Base-by-base conservation (phyloP, 2,329 filamentous ascomycete genomes). In the Monascus ruber region DNA sequence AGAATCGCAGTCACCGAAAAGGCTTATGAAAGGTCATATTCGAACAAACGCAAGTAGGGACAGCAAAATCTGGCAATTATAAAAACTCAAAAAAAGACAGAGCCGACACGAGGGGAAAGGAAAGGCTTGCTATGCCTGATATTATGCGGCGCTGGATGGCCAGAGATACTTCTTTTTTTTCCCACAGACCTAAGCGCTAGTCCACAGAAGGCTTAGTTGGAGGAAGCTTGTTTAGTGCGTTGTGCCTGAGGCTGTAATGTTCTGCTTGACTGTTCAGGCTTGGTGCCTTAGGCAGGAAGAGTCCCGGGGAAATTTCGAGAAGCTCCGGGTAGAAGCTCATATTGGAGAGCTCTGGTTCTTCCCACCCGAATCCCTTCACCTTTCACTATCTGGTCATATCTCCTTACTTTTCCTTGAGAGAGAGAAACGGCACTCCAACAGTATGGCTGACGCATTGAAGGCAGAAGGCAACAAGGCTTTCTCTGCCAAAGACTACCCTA, bases 381-480 rank as follows among this genome's bases (percentile, higher is more conserved):
- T 39, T 33, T 41, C n/a, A 41, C 24, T 26, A 11, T 6, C 10
- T 29, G 28, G 6, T 10, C 28, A 29, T 29, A 6, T 29, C 28
- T 26, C 26, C 31, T 34, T 17, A 32, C 35, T 25, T 35, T 24
- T 11, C 29, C 26, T 31, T 36, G 26, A 11, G 24, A 29, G 7
- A 34, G 33, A 31, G 36, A 32, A 31, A 11, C 34, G 26, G 33
- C 10, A 48, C 41, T 41, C 29, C 36, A 35, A n/a, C 47, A 68
- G 31, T 47, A 81, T 81, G 77, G 77, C 78, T 49, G 78, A 82
- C 66, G 74, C 89, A 77, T 79, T 98, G 57, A 98, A 98, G 74
- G 86, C 88, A 58, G 83, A 91, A 63, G 91, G 89, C 72, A 98
- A 98, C 75, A 94, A 94, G 74, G 88, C 93, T 67, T 98, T 98